Conservation (phyloP, 352 stramenopile genomes). For the Phytophthora cactorum region DNA sequence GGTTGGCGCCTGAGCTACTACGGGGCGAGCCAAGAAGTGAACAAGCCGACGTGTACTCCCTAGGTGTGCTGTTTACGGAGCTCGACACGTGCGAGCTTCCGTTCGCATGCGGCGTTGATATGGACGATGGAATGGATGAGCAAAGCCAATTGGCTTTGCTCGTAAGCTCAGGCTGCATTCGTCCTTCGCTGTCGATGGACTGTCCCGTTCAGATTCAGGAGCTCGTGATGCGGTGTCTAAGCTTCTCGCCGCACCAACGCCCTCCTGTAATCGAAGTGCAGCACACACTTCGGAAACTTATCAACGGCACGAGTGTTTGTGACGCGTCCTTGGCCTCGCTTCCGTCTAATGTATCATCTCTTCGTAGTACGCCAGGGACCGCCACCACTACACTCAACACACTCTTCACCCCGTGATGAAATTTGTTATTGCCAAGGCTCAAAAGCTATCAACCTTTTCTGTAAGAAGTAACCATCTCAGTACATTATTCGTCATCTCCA, state of each 20-base stretch:
- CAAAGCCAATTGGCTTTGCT: slow-evolving; percentile 55
- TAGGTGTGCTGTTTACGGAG: slow-evolving; percentile 64
- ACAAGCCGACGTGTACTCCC: slow-evolving; percentile 49
- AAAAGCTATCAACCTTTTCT: slow-evolving; percentile 28
- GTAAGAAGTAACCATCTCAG: slow-evolving; percentile 22
- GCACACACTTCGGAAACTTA: slow-evolving; percentile 47
- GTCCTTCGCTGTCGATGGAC: slow-evolving; percentile 47
- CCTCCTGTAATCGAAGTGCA: slow-evolving; percentile 46
- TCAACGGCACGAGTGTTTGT: slow-evolving; percentile 41
- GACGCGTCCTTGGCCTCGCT: slow-evolving; percentile 28
- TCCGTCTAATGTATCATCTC: slow-evolving; percentile 37
- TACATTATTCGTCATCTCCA: slow-evolving; percentile 16
- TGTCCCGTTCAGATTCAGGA: slow-evolving; percentile 55
- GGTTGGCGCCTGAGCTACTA: slow-evolving; percentile 63
- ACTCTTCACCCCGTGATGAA: slow-evolving; percentile 32
- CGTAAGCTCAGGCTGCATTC: slow-evolving; percentile 53
- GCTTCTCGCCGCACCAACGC: slow-evolving; percentile 50
- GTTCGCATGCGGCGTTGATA: slow-evolving; percentile 46
- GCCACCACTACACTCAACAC: slow-evolving; percentile 20
- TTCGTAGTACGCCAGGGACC: slow-evolving; percentile 29
- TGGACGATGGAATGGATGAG: slow-evolving; percentile 46
- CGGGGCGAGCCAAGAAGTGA: slow-evolving; percentile 38
- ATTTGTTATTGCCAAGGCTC: slow-evolving; percentile 8
- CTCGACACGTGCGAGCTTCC: slow-evolving; percentile 63
- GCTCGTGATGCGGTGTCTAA: slow-evolving; percentile 52